These are phyloP conservation scores for Chlorencoelia australis DNA, from an alignment of 2,329 filamentous ascomycete species.

Conservation along the genomic window DNA sequence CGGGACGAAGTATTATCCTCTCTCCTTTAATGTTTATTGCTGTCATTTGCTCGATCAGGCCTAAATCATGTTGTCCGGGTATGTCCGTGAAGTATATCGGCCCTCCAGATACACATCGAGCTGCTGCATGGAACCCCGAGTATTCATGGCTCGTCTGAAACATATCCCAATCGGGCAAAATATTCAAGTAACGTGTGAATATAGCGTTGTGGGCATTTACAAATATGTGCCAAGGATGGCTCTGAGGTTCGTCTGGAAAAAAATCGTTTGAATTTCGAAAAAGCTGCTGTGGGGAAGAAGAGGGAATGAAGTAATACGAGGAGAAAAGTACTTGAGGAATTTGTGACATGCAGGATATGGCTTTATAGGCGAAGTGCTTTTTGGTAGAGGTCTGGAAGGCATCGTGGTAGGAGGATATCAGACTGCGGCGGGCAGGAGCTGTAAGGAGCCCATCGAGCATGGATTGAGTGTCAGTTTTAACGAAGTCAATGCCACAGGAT, in stretches of 20 bases:
- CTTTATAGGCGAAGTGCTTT: slow-evolving; percentile 7
- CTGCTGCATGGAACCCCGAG: slow-evolving; percentile 9
- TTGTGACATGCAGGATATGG: slow-evolving; percentile 15
- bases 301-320: slow-evolving; percentile 4
- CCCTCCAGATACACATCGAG: slow-evolving; percentile 9
- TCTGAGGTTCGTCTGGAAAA: slow-evolving; percentile 9
- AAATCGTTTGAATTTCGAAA: slow-evolving; percentile 14
- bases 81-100: slow-evolving; percentile 12
- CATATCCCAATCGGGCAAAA: slow-evolving; percentile 9
- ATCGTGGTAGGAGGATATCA: slow-evolving; percentile 8
- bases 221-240: slow-evolving; percentile 12
- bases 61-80: slow-evolving; percentile 5
- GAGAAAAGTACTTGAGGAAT: slow-evolving; percentile 8
- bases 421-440: neutral
- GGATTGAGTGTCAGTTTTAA: slow-evolving; percentile 12
- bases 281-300: slow-evolving; percentile 1
- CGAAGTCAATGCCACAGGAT: slow-evolving; percentile 6
- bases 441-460: slow-evolving; percentile 6
- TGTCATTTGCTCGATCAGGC: slow-evolving; percentile 6
- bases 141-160: slow-evolving; percentile 10
- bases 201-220: slow-evolving; percentile 9
- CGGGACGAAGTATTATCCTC: slow-evolving; percentile 4
- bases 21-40: slow-evolving; percentile 2
- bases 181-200: slow-evolving; percentile 9
- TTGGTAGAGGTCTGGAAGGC: slow-evolving; percentile 5